Evolutionary conservation across 2,329 filamentous ascomycete species (phyloP).

Genomic region (Ceratocystis cacaofunesta): DNA sequence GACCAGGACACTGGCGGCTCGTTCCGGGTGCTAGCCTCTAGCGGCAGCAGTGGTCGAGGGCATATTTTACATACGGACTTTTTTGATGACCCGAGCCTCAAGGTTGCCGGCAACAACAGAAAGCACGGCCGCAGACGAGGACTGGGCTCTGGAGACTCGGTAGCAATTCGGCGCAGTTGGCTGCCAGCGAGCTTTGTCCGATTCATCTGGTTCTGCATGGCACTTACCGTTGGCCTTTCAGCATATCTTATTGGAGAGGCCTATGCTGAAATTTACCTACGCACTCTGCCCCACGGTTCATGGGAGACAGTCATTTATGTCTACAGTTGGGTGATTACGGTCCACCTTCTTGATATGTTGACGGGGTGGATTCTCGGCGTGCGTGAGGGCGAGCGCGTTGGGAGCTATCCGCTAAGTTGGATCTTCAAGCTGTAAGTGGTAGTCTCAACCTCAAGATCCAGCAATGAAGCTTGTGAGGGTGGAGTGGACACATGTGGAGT

Average conservation of each 20-base stretch:
- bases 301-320: constrained; percentile 55
- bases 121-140: background rate
- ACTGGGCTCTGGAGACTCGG: constrained; percentile 18
- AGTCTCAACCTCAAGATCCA: background rate
- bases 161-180: constrained; percentile 38
- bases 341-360: constrained; percentile 48
- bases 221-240: constrained; percentile 45
- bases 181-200: constrained; percentile 52
- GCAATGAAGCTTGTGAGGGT: background rate
- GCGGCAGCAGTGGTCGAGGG: constrained; percentile 24
- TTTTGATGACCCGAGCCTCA: constrained; percentile 17
- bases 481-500: background rate
- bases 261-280: constrained; percentile 53
- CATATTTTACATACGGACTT: constrained; percentile 19
- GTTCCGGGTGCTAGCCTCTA: constrained; percentile 24
- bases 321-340: constrained; percentile 54
- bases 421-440: constrained; percentile 49
- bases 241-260: constrained; percentile 55
- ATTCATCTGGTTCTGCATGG: constrained; percentile 55
- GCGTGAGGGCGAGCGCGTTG: constrained; percentile 50
- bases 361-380: constrained; percentile 54
- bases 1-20: constrained; percentile 34
- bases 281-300: constrained; percentile 50
- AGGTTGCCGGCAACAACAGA: constrained; percentile 9
- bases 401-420: constrained; percentile 56